Evolutionary conservation across 1,284 basidiomycete species (phyloP).

Genomic region (Singerocomus inundabilis): DNA sequence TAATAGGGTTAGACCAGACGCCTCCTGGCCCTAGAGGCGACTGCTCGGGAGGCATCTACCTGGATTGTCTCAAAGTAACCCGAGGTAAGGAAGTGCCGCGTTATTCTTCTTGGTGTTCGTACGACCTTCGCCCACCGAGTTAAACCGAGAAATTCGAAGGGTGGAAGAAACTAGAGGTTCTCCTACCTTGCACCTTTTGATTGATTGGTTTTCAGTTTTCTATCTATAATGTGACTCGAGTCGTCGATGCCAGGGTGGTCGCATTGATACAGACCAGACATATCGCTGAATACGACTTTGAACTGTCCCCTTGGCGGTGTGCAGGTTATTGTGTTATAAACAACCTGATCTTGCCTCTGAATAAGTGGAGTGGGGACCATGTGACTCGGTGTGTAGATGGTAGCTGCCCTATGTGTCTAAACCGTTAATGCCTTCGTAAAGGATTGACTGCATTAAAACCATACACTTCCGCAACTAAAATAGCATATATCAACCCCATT

Average conservation of each 20-base stretch:
- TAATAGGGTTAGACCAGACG: not conserved
- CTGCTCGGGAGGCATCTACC: not conserved
- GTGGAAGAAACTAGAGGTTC: not conserved
- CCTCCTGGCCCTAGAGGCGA: too few species aligned
- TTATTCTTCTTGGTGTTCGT: too few species aligned
- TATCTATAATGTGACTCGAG: not conserved
- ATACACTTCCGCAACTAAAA: too few species aligned
- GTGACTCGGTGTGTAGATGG: too few species aligned
- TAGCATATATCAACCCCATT: not conserved
- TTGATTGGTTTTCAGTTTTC: not conserved
- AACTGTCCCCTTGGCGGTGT: not conserved
- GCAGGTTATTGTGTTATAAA: slow-evolving; percentile 25
- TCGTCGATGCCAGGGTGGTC: slow-evolving; percentile 23
- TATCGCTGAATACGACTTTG: too few species aligned
- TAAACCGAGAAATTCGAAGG: not conserved
- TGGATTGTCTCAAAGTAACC: not conserved
- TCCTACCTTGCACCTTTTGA: too few species aligned
- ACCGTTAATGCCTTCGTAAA: too few species aligned
- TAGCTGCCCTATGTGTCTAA: too few species aligned
- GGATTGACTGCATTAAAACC: too few species aligned
- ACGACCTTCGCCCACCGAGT: not conserved
- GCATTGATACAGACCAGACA: slow-evolving; percentile 21
- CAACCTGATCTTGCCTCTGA: not conserved
- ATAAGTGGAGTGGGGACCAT: not conserved
- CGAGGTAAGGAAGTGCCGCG: not conserved